These are phyloP conservation scores for Kingdonia uniflora DNA, from an alignment of 164 flowering plant genomes.

Conservation along the genomic window DNA sequence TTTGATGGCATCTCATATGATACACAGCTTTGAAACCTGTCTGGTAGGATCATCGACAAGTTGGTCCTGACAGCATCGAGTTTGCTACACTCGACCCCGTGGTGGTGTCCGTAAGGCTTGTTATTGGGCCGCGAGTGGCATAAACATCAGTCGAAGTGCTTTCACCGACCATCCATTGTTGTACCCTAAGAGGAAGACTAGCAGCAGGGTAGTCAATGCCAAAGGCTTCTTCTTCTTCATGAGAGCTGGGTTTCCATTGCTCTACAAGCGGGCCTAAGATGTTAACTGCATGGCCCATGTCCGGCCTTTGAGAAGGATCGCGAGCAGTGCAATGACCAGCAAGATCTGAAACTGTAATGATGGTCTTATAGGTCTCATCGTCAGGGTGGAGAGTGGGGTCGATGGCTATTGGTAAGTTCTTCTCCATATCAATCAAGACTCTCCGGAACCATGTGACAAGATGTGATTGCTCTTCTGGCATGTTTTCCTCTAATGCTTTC, in stretches of 20 bases:
- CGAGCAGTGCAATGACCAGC: slow-evolving; percentile 51
- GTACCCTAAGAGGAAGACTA: slow-evolving; percentile 25
- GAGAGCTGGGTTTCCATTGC: slow-evolving; percentile 36
- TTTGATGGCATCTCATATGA: background rate
- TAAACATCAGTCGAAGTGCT: slow-evolving; percentile 23
- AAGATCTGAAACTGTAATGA: slow-evolving; percentile 36
- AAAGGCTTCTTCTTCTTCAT: slow-evolving; percentile 22
- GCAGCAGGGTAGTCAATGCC: slow-evolving; percentile 18
- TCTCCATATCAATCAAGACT: slow-evolving; percentile 22
- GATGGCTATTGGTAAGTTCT: slow-evolving; percentile 18
- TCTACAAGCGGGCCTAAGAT: slow-evolving; percentile 42
- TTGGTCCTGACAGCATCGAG: slow-evolving; percentile 30
- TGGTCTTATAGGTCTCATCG: slow-evolving; percentile 33
- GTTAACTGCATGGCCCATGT: slow-evolving; percentile 46
- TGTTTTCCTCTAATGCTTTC: slow-evolving; percentile 24
- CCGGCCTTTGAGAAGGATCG: slow-evolving; percentile 44
- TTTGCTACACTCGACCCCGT: slow-evolving; percentile 31
- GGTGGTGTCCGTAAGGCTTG: slow-evolving; percentile 12
- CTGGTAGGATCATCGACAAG: slow-evolving; percentile 16
- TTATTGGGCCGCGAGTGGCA: slow-evolving; percentile 15
- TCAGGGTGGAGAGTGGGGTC: slow-evolving; percentile 30
- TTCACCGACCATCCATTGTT: slow-evolving; percentile 31
- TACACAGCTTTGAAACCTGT: background rate
- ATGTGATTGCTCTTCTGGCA: slow-evolving; percentile 31
- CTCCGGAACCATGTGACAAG: slow-evolving; percentile 44